phyloP scores from a whole-genome alignment of 306 rosid genomes.

The Prunus dulcis region DNA sequence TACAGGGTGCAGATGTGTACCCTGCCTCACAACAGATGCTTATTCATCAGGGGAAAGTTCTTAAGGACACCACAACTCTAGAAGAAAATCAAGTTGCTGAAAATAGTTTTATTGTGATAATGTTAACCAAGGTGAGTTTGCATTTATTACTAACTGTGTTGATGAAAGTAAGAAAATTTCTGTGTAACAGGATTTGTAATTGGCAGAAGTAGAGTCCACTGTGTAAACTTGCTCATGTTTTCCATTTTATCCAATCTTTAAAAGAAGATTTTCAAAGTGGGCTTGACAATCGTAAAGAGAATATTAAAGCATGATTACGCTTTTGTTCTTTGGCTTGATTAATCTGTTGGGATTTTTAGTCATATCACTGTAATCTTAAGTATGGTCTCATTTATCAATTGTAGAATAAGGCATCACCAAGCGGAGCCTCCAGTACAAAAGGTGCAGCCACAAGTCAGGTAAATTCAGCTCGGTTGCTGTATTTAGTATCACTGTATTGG shows the following conservation, averaged over 20 bases:
- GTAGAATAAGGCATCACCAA: slow-evolving; percentile 33
- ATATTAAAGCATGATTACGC: neutral
- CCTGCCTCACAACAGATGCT: slow-evolving; percentile 47
- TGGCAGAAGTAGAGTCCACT: too few relatives aligned
- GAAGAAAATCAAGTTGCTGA: slow-evolving; percentile 40
- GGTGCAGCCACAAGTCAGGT: slow-evolving; percentile 39
- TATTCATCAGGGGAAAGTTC: slow-evolving; percentile 47
- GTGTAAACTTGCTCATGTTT: neutral
- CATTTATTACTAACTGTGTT: neutral
- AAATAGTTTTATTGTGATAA: slow-evolving; percentile 39
- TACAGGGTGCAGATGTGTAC: slow-evolving; percentile 42
- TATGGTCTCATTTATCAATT: slow-evolving; percentile 12
- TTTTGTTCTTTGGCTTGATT: neutral
- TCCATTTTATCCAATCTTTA: neutral
- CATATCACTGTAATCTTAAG: neutral
- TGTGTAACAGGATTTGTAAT: neutral
- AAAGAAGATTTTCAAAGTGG: neutral
- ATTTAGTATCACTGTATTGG: neutral
- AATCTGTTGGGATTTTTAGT: neutral
- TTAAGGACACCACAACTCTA: slow-evolving; percentile 37
- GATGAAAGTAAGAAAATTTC: neutral
- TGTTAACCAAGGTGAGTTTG: slow-evolving; percentile 35
- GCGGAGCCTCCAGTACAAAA: slow-evolving; percentile 33
- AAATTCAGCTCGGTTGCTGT: neutral
- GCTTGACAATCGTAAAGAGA: neutral